These are phyloP conservation scores for Arthrobotrys sphaeroides DNA, from an alignment of 2,329 filamentous ascomycete species.

Conservation along the genomic window DNA sequence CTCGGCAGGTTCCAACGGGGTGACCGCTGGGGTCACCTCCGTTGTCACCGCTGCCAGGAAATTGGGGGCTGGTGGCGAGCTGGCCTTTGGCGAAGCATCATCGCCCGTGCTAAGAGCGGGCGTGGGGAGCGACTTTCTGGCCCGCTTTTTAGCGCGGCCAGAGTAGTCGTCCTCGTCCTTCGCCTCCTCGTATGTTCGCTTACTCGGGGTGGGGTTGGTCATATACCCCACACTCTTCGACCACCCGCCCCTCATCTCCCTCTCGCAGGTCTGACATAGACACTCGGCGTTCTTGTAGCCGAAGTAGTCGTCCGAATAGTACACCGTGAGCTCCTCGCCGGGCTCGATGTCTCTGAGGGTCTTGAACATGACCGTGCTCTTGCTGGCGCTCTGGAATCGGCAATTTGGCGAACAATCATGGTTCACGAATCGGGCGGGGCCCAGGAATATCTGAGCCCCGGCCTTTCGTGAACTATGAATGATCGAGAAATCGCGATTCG, in stretches of 20 bases:
- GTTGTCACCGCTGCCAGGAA: constrained; percentile 20
- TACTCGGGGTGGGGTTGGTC: constrained; percentile 31
- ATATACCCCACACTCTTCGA: constrained; percentile 60
- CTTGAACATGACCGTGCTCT: constrained; percentile 89
- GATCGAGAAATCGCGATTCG: constrained; percentile 92
- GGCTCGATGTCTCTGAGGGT: constrained; percentile 81
- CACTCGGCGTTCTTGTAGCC: constrained; percentile 95
- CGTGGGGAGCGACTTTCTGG: constrained; percentile 43
- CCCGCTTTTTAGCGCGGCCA: constrained; percentile 48
- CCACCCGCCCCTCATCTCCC: constrained; percentile 82
- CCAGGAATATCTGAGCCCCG: constrained; percentile 88
- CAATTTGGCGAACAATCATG: constrained; percentile 97
- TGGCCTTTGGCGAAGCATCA: constrained; percentile 34
- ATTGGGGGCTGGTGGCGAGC: constrained; percentile 35
- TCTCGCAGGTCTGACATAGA: constrained; percentile 87
- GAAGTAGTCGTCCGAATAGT: constrained; percentile 95
- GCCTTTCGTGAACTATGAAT: constrained; percentile 94
- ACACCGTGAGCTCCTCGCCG: constrained; percentile 96
- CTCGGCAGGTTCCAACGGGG: constrained; percentile 7
- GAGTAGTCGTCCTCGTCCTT: constrained; percentile 52
- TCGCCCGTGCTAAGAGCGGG: constrained; percentile 45
- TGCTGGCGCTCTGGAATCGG: constrained; percentile 81
- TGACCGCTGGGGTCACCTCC: constrained; percentile 35
- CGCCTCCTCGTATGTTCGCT: constrained; percentile 36
- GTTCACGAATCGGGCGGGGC: constrained; percentile 94